Base-by-base conservation (phyloP, 441 rosid genomes). In the Macaranga tanarius region DNA sequence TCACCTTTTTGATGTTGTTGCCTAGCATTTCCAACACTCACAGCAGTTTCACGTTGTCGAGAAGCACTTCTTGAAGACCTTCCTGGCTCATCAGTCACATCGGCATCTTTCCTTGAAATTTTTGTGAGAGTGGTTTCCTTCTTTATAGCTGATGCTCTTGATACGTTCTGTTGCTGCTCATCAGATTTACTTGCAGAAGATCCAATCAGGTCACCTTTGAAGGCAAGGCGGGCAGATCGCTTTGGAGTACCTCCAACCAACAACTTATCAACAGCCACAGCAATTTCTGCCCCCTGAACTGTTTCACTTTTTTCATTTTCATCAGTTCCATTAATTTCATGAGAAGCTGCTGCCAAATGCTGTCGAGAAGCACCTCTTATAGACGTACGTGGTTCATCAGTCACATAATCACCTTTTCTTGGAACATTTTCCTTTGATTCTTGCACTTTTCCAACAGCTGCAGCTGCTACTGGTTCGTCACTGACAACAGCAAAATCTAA, bases 121-220 rank as follows among this genome's bases (percentile, higher is more conserved):
- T 68, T 70, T 42, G 69, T 23, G 25, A 16, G 52, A 71, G 62
- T 22, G 56, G 73, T 45, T 70, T 65, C 75, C 40, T 66, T 66
- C 61, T 38, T 66, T 20, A 50, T 7, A 48, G 40, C 28, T 20
- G 59, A 47, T 58, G 38, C 45, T 73, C 34, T 55, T 25, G 81
- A 72, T 52, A 60, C 64, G 40, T 59, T 67, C 16, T 51, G 51
- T 79, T 66, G 73, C 85, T 73, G 77, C 79, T 71, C 59, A n/a
- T 62, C 42, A 63, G 47, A 73, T 22, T 10, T 10, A 42, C 12
- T 8, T 10, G 44, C 65, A 51, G 57, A 23, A 75, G 73, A 52
- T 58, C 63, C 75, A 52, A 62, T 52, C 54, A 61, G 67, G 11
- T 40, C 56, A 40, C 31, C 26, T 70, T 52, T 63, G 17, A 61